phyloP scores from a whole-genome alignment of 2,329 filamentous ascomycete species.

The Didymella lethalis region DNA sequence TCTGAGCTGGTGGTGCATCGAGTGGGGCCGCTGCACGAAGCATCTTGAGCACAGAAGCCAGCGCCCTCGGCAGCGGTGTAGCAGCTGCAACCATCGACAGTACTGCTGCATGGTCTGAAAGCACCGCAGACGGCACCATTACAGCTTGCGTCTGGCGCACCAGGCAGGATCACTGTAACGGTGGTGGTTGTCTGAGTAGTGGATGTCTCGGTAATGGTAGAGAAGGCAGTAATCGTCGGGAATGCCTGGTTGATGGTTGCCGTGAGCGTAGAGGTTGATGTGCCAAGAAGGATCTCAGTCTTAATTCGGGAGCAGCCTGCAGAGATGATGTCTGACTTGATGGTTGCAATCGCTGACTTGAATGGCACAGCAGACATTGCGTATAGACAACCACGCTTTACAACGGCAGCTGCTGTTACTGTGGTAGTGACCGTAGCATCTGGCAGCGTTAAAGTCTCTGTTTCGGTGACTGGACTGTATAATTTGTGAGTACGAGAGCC shows the following conservation, averaged over 20 bases:
- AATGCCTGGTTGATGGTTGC: not conserved
- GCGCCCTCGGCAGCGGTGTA: not conserved
- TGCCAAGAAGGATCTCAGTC: constrained; percentile 5
- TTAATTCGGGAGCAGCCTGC: not conserved
- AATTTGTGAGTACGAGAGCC: not conserved
- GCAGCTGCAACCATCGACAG: too few species aligned
- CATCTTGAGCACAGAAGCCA: not conserved
- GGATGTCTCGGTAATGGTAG: not conserved
- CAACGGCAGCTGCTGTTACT: not conserved
- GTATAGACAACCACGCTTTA: not conserved
- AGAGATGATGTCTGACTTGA: constrained; percentile 1
- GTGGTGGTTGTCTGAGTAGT: not conserved
- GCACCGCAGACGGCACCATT: not conserved
- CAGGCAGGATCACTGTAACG: not conserved
- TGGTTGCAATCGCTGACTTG: not conserved
- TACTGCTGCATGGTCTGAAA: too few species aligned
- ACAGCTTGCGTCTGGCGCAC: not conserved
- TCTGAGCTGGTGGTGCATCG: not conserved
- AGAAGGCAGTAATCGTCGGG: not conserved
- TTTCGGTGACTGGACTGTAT: not conserved
- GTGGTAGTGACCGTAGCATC: not conserved
- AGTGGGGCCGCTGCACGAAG: not conserved
- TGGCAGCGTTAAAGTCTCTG: not conserved
- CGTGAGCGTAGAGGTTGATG: not conserved
- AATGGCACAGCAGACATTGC: not conserved